These are phyloP conservation scores for Brachypodium distachyon DNA, from an alignment of 202 grass and related monocot species.

Conservation along the genomic window DNA sequence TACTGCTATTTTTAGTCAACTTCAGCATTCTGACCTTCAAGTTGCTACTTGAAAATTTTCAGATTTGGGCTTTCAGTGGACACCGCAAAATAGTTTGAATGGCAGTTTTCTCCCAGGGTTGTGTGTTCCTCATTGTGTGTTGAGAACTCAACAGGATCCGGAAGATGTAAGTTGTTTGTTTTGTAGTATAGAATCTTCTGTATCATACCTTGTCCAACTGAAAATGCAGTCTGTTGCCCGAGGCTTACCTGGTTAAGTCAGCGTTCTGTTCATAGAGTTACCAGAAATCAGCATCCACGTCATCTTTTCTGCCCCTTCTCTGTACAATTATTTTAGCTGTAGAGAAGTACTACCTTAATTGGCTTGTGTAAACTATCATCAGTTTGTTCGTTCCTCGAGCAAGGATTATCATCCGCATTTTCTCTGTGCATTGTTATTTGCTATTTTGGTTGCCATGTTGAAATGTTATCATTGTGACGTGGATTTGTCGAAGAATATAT, in stretches of 20 bases:
- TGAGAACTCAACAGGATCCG: neutral
- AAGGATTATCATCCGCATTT: neutral
- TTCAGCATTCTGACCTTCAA: neutral
- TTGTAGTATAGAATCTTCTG: conserved; percentile 39
- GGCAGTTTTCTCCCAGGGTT: neutral
- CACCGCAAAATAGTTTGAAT: conserved; percentile 82
- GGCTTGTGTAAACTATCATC: neutral
- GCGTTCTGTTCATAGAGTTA: conserved; percentile 13
- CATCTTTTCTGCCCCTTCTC: neutral
- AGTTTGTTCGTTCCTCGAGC: neutral
- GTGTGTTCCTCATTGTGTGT: neutral
- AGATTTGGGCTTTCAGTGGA: conserved; percentile 99
- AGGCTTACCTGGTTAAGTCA: neutral
- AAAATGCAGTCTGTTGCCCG: neutral
- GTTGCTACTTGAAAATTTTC: conserved; percentile 9
- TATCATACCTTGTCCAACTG: conserved; percentile 6
- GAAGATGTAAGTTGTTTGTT: conserved; percentile 15
- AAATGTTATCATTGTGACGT: neutral
- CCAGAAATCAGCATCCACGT: neutral
- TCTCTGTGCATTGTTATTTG: neutral
- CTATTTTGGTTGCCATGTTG: neutral
- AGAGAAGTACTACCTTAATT: neutral
- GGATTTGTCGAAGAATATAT: too few relatives aligned
- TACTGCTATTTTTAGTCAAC: neutral
- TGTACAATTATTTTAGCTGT: conserved; percentile 11